These are phyloP conservation scores for Fraxinus paxiana DNA, from an alignment of 305 asterid species.

Conservation along the genomic window DNA sequence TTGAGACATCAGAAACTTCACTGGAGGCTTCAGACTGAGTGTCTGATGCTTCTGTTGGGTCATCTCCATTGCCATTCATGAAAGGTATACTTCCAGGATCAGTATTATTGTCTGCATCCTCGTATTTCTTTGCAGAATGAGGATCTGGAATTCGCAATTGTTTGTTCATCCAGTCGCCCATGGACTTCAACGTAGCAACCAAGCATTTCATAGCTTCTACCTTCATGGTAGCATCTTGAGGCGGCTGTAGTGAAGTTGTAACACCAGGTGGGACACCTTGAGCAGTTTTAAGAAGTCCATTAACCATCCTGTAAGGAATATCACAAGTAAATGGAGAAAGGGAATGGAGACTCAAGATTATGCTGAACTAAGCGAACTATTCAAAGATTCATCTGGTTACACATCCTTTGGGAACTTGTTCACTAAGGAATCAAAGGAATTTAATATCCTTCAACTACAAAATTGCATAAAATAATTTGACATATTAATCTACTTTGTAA, in stretches of 20 bases:
- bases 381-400: neutral
- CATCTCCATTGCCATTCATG: slow-evolving; percentile 68
- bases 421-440: neutral
- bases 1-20: slow-evolving; percentile 86
- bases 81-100: slow-evolving; percentile 57
- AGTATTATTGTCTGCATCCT: slow-evolving; percentile 51
- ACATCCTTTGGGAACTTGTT: neutral
- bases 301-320: slow-evolving; percentile 71
- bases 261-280: slow-evolving; percentile 96
- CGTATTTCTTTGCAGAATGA: slow-evolving; percentile 59
- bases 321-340: slow-evolving; percentile 22
- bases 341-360: slow-evolving; percentile 19
- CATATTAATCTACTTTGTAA: neutral
- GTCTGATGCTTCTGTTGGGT: slow-evolving; percentile 69
- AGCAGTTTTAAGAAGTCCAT: slow-evolving; percentile 98
- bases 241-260: slow-evolving; percentile 74
- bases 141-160: slow-evolving; percentile 88
- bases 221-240: slow-evolving; percentile 81
- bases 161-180: slow-evolving; percentile 99
- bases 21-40: slow-evolving; percentile 79
- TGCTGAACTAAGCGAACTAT: neutral
- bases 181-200: slow-evolving; percentile 73
- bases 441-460: neutral
- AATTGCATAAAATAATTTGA: neutral
- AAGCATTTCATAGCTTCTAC: slow-evolving; percentile 94